Evolutionary conservation across 768 basidiomycete genomes (phyloP), one percentile per base, ranked within the genome.

Genomic region (Tulasnella sp.): DNA sequence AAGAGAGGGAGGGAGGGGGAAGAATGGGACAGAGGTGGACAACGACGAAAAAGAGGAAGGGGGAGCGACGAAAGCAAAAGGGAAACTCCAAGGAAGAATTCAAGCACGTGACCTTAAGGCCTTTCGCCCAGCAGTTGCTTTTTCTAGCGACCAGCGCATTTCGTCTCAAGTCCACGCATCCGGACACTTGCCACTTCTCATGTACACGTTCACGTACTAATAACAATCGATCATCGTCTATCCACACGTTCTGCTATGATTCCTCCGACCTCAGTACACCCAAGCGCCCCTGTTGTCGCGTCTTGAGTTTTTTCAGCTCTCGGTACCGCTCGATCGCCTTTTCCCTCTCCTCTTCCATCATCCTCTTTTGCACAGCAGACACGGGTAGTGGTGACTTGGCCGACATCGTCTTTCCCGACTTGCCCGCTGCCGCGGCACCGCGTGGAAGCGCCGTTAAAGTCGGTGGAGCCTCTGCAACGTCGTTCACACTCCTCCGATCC

Each of bases 281-380:
- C 54, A 29, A 58, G 22, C 39, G 71, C 42, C 25, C 22, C 52
- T 58, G 67, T 49, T 38, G 73, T 67, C 36, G 52, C 34, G 25
- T 15, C 67, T 71, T 76, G 39, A 64, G 75, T 25, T 69, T 2
- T 40, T 76, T 76, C 67, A 69, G 29, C 37, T 40, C 75, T 39
- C 75, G 67, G 52, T 76, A 76, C 25, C 34, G 75, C 39, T 34
- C 39, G 58, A 76, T 76, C 9, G 49, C 75, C 67, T 67, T 64
- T 31, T 76, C 75, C 25, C 75, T 29, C 52, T 76, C 75, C 40
- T 29, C 67, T 36, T 68, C 75, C 75, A 76, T 76, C 73, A 74
- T 54, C 54, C 73, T 74, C 52, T 38, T 54, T 17, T 74, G 73
- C 73, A 58, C 73, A 36, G 73, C 45, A 29, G 49, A 74, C n/a